Conservation (phyloP, 108 stramenopile genomes). For the Skeletonema tropicum region DNA sequence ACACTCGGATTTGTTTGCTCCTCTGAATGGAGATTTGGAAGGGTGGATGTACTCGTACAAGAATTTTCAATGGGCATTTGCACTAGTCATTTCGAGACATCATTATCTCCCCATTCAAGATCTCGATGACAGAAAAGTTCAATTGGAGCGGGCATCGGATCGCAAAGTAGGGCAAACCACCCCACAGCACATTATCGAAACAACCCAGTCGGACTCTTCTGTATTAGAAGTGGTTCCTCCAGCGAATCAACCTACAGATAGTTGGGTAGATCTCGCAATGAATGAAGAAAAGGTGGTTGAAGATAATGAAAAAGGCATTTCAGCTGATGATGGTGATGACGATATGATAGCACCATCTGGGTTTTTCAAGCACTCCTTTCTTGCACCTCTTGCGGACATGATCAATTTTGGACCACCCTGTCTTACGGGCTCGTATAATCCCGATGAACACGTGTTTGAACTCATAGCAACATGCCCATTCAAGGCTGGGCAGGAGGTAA, state of each 20-base stretch:
- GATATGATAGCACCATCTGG: not conserved
- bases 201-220: conserved; percentile 31
- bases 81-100: conserved; percentile 85
- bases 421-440: conserved; percentile 76
- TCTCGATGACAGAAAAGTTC: conserved; percentile 35
- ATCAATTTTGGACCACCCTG: conserved; percentile 88
- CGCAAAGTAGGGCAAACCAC: conserved; percentile 1
- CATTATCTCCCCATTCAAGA: conserved; percentile 76
- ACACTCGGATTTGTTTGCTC: conserved; percentile 68
- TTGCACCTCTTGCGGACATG: conserved; percentile 86
- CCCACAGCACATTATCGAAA: not conserved
- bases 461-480: conserved; percentile 77
- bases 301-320: not conserved
- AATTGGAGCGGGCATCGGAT: not conserved
- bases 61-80: conserved; percentile 87
- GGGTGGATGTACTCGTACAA: conserved; percentile 62
- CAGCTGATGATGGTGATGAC: conserved; percentile 28
- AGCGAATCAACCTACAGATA: conserved; percentile 55
- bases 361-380: conserved; percentile 64
- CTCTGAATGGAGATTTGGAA: conserved; percentile 16
- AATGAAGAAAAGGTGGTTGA: conserved; percentile 59
- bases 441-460: conserved; percentile 69
- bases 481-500: conserved; percentile 80
- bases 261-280: conserved; percentile 49
- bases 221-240: conserved; percentile 45